Base-by-base conservation (phyloP, 2,329 filamentous ascomycete species). In the Aureobasidium sp. region DNA sequence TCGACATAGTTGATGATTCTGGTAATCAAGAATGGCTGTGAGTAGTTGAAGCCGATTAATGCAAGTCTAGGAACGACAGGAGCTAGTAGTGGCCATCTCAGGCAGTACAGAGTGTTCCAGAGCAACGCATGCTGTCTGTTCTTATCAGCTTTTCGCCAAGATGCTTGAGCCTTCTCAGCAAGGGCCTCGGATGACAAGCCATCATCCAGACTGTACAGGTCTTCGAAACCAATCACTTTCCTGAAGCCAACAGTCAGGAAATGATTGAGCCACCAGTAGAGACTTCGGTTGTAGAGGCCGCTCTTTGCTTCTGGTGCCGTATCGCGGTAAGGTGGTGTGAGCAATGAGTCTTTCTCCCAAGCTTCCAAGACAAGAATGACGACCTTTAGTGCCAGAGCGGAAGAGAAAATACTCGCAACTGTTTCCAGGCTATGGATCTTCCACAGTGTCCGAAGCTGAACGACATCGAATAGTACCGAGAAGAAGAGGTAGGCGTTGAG, bases 251-350 rank as follows among this genome's bases (percentile, higher is more conserved):
- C 7, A 9, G 8, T 23, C 5, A 58, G 17, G 4, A 58, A 39
- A 17, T 26, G 20, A n/a, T 58, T 58, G 12, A 58, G 53, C 53
- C 53, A 58, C 53, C 53, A 58, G 42, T 36, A 58, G 17, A 58
- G 9, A 36, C 41, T 37, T 2, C 50, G 32, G 9, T 39, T 39
- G 20, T 52, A 52, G 23, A 52, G n/a, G 15, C 50, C 50, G n/a
- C 17, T 36, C 29, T 23, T 52, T 3, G 29, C 50, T 9, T 52
- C 50, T 4, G 50, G 50, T 23, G 32, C 32, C 3, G 23, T 23
- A 5, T n/a, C 23, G 10, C 36, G n/a, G 32, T 52, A 36, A 15
- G n/a, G n/a, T 4, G 32, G 27, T 13, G n/a, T 52, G 23, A 52
- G 50, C 9, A 52, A 23, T 13, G 50, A 37, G 29, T 23, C 29